Evolutionary conservation across 179 eudicot genomes (phyloP).

Genomic region (Amaranthus tricolor): DNA sequence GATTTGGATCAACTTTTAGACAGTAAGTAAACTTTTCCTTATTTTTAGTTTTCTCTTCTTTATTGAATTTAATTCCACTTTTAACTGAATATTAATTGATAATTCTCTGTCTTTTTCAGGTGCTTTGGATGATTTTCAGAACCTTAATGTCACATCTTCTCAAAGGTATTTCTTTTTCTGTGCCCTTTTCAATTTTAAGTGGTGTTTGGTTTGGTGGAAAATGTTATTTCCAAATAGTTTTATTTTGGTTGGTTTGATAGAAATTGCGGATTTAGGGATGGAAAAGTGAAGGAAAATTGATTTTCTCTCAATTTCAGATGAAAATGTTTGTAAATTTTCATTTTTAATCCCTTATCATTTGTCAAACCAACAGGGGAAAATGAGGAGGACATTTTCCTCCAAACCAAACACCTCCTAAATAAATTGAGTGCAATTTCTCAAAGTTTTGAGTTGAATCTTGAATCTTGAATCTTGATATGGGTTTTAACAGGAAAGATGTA

Average conservation of each 20-base stretch:
- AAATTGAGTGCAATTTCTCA: neutral
- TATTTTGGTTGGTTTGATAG: too few relatives aligned
- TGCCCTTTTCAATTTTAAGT: conserved; percentile 9
- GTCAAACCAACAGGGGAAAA: too few relatives aligned
- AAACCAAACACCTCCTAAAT: too few relatives aligned
- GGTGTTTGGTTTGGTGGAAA: too few relatives aligned
- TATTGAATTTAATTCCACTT: neutral
- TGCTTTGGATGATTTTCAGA: conserved; percentile 22
- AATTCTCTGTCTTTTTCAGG: neutral
- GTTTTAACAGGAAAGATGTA: conserved; percentile 37
- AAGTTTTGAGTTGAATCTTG: conserved; percentile 4
- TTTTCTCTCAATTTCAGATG: too few relatives aligned
- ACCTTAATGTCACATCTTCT: conserved; percentile 1
- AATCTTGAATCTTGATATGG: conserved; percentile 15
- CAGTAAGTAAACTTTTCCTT: conserved; percentile 1
- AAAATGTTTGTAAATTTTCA: too few relatives aligned
- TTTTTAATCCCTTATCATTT: too few relatives aligned
- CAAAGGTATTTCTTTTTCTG: neutral
- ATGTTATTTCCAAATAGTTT: too few relatives aligned
- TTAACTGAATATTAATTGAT: neutral
- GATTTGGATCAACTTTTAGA: conserved; percentile 20
- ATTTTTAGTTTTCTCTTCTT: neutral
- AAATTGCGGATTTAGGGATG: too few relatives aligned
- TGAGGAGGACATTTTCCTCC: too few relatives aligned
- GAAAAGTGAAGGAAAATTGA: too few relatives aligned